Evolutionary conservation across 2,329 filamentous ascomycete genomes (phyloP).

Genomic region (Pseudonectria buxi): DNA sequence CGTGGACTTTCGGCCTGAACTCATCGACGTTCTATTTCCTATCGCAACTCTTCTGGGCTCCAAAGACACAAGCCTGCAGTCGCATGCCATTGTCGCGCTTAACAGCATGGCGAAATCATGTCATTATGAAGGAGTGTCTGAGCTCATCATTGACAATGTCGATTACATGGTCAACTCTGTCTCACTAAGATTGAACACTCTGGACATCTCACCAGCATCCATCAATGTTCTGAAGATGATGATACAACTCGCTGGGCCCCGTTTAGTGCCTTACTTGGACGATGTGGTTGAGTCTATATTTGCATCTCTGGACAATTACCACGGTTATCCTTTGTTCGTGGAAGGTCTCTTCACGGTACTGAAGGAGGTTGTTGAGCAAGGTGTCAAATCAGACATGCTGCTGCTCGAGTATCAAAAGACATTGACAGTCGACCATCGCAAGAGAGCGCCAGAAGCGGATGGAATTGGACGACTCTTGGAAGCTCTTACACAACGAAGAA

Average conservation of each 20-base stretch:
- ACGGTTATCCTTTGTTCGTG: slow-evolving; percentile 82
- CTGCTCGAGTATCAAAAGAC: slow-evolving; percentile 37
- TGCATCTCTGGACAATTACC: slow-evolving; percentile 86
- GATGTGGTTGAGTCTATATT: slow-evolving; percentile 90
- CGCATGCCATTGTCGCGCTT: slow-evolving; percentile 75
- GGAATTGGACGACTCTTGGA: slow-evolving; percentile 42
- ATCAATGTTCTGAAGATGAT: slow-evolving; percentile 92
- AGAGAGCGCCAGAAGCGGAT: slow-evolving; percentile 23
- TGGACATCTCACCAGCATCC: slow-evolving; percentile 86
- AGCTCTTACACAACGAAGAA: slow-evolving; percentile 51
- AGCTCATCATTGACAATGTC: slow-evolving; percentile 81
- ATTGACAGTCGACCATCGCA: slow-evolving; percentile 36
- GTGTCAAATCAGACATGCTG: slow-evolving; percentile 52
- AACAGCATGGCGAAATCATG: slow-evolving; percentile 74
- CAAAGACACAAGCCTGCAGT: slow-evolving; percentile 57
- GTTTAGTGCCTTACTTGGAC: slow-evolving; percentile 79
- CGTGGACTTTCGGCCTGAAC: slow-evolving; percentile 67
- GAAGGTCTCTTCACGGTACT: slow-evolving; percentile 80
- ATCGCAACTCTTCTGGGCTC: slow-evolving; percentile 85
- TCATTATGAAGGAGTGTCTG: slow-evolving; percentile 65
- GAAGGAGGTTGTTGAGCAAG: slow-evolving; percentile 76
- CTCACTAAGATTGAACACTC: slow-evolving; percentile 79
- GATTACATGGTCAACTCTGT: slow-evolving; percentile 97
- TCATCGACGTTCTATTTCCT: slow-evolving; percentile 88
- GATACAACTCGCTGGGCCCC: slow-evolving; percentile 77